Evolutionary conservation across 768 basidiomycete genomes (phyloP), one percentile per base, ranked within the genome.

Genomic region (Boletus huronensis): DNA sequence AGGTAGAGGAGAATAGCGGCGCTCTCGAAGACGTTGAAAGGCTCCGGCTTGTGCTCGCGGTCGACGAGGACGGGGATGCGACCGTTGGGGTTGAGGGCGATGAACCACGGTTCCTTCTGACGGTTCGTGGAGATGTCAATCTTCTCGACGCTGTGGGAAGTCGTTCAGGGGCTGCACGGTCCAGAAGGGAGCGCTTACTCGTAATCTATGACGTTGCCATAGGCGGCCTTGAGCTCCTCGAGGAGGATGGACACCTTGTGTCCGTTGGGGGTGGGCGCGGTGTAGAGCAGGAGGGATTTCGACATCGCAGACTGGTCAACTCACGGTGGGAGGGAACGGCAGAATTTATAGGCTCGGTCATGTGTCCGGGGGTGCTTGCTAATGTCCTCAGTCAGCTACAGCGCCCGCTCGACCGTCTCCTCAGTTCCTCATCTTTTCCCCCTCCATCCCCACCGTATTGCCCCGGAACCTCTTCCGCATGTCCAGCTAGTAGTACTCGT

Each of bases 1-100:
- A 96, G 82, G 66, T 90, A 95, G n/a, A 93, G 70, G 49, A 93
- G 70, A 55, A 96, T 93, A 11, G 92, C 90, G 2, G 86, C 82
- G 6, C 82, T 84, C 66, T 93, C 90, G 60, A 91, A 91, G 36
- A 90, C 81, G 6, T 60, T 60, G 63, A 90, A 90, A 61, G 84
- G 72, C 58, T 82, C 75, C 25, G 70, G 70, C 25, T 64, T 48
- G 57, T 82, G 79, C 23, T 75, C 72, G 51, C 77, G 79, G 66
- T 91, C 87, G 34, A 83, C 74, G 34, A 91, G 70, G 26, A 79
- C 77, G 5, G 89, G 88, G 50, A 91, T 90, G 45, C 87, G 74
- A 34, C 85, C 85, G 57, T 87, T 89, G 7, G 85, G 87, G 67
- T 88, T 89, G 59, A 86, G 64, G 39, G 82, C 77, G 57, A 93